Percentiles rank a stretch among this genome's conserved stretches.
Evolutionary conservation across 2,329 filamentous ascomycete species (phyloP).

Genomic region (Epichloe hybrida): DNA sequence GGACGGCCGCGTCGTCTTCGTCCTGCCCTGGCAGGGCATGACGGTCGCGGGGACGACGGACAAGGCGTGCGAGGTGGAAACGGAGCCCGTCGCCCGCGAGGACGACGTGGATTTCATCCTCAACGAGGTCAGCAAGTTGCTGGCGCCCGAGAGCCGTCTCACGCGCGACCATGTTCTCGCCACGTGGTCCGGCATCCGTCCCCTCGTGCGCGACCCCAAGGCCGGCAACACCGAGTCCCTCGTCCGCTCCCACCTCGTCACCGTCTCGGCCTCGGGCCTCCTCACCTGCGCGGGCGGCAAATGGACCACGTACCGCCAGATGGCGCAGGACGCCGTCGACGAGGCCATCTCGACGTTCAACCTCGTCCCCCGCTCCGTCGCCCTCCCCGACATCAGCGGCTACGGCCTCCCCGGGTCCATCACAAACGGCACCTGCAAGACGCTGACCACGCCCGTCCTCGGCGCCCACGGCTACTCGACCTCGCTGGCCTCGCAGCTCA

Average conservation of each 20-base stretch:
- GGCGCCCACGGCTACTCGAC: constrained; percentile 58
- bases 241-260: constrained; percentile 69
- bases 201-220: constrained; percentile 67
- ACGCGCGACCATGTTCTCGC: constrained; percentile 64
- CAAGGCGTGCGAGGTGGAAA: constrained; percentile 52
- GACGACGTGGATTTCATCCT: constrained; percentile 75
- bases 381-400: constrained; percentile 52
- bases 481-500: constrained; percentile 20
- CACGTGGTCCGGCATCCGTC: constrained; percentile 70
- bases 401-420: constrained; percentile 32
- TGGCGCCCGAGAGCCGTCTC: constrained; percentile 63
- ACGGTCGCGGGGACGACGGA: constrained; percentile 78
- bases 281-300: constrained; percentile 74
- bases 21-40: constrained; percentile 76
- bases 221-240: constrained; percentile 72
- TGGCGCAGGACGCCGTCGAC: constrained; percentile 77
- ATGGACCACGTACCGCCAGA: constrained; percentile 81
- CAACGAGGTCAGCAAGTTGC: constrained; percentile 61
- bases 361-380: constrained; percentile 38
- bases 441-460: constrained; percentile 57
- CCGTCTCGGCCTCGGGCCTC: constrained; percentile 59
- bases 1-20: constrained; percentile 79
- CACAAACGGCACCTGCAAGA: constrained; percentile 61
- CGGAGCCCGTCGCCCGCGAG: constrained; percentile 59
- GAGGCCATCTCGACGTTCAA: constrained; percentile 57